phyloP scores from a whole-genome alignment of 179 eudicot genomes.

The Patellifolia procumbens region DNA sequence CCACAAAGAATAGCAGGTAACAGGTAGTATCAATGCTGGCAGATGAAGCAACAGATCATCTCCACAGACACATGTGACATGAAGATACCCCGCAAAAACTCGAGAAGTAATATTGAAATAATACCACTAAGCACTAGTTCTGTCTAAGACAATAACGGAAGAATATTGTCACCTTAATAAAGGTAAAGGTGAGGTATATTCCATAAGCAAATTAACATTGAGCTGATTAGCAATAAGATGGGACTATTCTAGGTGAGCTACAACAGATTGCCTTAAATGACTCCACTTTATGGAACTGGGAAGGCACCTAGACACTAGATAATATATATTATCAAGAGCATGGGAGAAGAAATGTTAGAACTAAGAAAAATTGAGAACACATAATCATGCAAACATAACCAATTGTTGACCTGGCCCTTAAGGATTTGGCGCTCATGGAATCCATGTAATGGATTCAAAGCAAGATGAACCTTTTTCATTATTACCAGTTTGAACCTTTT shows the following conservation, averaged over 20 bases:
- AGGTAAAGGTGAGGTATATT: neutral
- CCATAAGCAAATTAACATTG: neutral
- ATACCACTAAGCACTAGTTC: no score
- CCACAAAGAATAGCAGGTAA: neutral
- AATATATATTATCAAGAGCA: neutral
- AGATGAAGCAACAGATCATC: neutral
- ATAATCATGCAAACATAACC: neutral
- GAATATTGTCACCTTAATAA: neutral
- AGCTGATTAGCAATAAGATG: neutral
- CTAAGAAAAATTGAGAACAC: neutral
- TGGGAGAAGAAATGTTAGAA: neutral
- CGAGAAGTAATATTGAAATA: neutral
- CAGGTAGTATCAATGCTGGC: neutral
- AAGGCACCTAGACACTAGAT: neutral
- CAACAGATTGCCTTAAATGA: neutral
- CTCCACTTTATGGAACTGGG: neutral
- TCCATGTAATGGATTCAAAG: neutral
- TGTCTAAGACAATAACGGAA: neutral
- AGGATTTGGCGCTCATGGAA: neutral
- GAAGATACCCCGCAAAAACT: neutral
- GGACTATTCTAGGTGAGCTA: slow-evolving; percentile 1
- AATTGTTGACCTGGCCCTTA: neutral
- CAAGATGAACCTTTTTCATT: neutral
- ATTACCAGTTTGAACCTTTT: neutral
- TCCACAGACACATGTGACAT: neutral